Base-by-base conservation (phyloP, 345 rosid species). In the Lagerstroemia speciosa region DNA sequence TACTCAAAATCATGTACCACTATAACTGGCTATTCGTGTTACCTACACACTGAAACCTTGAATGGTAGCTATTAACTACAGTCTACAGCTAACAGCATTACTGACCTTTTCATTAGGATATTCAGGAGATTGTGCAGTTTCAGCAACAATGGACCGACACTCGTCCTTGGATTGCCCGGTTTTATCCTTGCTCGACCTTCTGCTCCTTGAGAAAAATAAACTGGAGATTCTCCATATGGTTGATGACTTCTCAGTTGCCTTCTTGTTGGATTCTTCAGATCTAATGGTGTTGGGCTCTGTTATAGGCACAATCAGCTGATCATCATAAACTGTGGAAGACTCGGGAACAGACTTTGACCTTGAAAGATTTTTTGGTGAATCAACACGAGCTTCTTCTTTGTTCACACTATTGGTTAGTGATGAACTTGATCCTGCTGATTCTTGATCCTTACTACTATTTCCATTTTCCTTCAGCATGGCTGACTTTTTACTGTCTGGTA, bases 291-390 rank as follows among this genome's bases (percentile, higher is more conserved):
- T 80, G 16, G 82, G 67, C 69, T 76, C 83, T 20, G 83, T 65
- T 64, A 76, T 75, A 62, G 80, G 84, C 55, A 78, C 81, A 77
- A 73, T 78, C 76, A 80, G 84, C 76, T 78, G 76, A 32, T 76
- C 71, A 64, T 72, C 83, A 72, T 64, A 78, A 5, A 69, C 81
- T 1, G 80, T 77, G 5, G 86, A 83, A 67, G 92, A 92, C 45
- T 73, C 88, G 63, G 98, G 90, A 62, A 88, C 80, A 66, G 98
- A 92, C 71, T 87, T 82, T 52, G 98, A 88, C 75, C 97, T 91
- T 65, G 77, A 53, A 68, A 89, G 87, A 74, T 75, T 72, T 80
- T 74, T 86, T 43, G 89, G 81, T 67, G 89, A 80, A 72, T n/a
- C n/a, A 60, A 33, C 75, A 46, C 53, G 31, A 48, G 68, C 74